Evolutionary conservation across 2,329 filamentous ascomycete genomes (phyloP).

Genomic region (Cladosporium sp.): DNA sequence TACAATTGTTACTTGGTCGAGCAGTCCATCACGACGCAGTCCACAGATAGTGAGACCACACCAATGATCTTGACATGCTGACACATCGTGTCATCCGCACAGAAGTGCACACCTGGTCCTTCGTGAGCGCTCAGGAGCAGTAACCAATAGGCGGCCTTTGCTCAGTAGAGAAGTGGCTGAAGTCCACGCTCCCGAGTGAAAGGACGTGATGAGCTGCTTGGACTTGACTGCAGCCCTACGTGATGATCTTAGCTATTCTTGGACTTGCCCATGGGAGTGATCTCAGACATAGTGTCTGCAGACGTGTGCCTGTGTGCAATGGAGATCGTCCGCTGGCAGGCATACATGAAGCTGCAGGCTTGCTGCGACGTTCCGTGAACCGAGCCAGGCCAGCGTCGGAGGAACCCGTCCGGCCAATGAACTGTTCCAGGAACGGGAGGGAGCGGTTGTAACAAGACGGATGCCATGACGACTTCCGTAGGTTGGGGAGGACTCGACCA

Average conservation of each 20-base stretch:
- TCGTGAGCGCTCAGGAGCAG: not conserved
- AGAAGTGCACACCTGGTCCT: not conserved
- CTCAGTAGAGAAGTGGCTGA: not conserved
- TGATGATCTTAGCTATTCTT: not conserved
- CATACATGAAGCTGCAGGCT: constrained; percentile 7
- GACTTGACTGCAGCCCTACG: not conserved
- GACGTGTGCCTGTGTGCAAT: not conserved
- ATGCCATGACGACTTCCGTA: not conserved
- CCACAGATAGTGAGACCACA: constrained; percentile 4
- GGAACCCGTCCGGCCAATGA: not conserved
- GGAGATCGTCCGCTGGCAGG: not conserved
- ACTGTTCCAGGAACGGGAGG: not conserved
- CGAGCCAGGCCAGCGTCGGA: constrained; percentile 6
- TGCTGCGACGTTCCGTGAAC: constrained; percentile 7
- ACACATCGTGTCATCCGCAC: constrained; percentile 1
- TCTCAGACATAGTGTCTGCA: constrained; percentile 4
- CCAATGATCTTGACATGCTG: not conserved
- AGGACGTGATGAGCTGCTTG: not conserved
- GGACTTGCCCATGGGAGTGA: not conserved
- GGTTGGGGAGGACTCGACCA: constrained; percentile 2
- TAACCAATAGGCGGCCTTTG: not conserved
- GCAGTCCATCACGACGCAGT: not conserved
- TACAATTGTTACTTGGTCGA: constrained; percentile 3
- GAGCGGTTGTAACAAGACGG: constrained; percentile 3
- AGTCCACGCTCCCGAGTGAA: not conserved